phyloP scores from a whole-genome alignment of 257 asterid species.

The Solanum piurae region DNA sequence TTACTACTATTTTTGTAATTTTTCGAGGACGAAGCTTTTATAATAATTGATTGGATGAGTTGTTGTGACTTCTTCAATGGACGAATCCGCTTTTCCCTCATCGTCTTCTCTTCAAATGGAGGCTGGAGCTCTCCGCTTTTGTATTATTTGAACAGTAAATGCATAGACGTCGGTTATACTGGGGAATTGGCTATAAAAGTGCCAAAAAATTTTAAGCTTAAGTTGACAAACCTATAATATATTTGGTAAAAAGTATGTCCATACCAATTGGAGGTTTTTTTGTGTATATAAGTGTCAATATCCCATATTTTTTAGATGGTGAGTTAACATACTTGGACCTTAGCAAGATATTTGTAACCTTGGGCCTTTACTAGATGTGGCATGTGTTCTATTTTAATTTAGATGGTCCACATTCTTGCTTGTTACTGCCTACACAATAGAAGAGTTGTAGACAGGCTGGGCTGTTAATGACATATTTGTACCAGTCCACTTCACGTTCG shows the following conservation, averaged over 20 bases:
- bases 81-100: neutral
- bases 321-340: neutral
- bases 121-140: neutral
- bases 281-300: neutral
- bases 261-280: neutral
- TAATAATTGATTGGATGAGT: neutral
- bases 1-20: neutral
- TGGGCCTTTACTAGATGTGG: neutral
- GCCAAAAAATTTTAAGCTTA: neutral
- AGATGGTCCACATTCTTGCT: neutral
- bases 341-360: neutral
- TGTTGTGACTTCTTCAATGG: neutral
- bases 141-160: neutral
- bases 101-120: neutral
- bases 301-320: neutral
- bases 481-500: neutral
- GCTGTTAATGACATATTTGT: neutral
- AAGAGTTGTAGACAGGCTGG: neutral
- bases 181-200: neutral
- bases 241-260: neutral
- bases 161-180: neutral
- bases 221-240: neutral
- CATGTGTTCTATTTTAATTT: neutral
- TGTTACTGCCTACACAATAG: neutral
- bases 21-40: neutral